phyloP scores from a whole-genome alignment of 2,329 filamentous ascomycete species.

The Septoria linicola region DNA sequence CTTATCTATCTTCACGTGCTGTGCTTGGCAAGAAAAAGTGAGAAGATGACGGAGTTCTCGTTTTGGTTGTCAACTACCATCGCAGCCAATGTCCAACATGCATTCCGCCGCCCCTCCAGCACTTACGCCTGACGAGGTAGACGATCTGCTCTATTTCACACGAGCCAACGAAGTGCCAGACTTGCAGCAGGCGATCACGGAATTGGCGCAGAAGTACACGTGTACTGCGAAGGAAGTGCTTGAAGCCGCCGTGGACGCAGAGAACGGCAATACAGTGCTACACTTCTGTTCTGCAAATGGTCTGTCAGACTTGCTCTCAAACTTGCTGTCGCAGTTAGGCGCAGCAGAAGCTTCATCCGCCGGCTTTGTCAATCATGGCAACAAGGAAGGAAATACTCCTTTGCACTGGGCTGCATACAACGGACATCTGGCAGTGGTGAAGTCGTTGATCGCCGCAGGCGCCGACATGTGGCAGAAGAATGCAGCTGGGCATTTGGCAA shows the following conservation, averaged over 20 bases:
- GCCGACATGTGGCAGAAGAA: conserved; percentile 79
- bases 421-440: conserved; percentile 77
- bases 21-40: conserved; percentile 6
- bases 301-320: conserved; percentile 50
- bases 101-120: conserved; percentile 13
- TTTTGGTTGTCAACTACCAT: background rate
- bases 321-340: conserved; percentile 24
- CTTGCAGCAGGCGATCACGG: conserved; percentile 59
- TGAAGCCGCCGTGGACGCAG: conserved; percentile 67
- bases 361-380: conserved; percentile 65
- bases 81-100: conserved; percentile 4
- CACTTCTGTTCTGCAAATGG: conserved; percentile 95
- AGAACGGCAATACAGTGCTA: conserved; percentile 73
- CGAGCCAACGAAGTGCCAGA: conserved; percentile 74
- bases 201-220: conserved; percentile 62
- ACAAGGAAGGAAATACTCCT: conserved; percentile 82
- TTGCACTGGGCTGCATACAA: conserved; percentile 93
- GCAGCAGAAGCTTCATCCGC: background rate
- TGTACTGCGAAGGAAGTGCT: conserved; percentile 64
- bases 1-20: conserved; percentile 1
- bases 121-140: conserved; percentile 75
- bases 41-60: background rate
- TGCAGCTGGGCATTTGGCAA: conserved; percentile 70
- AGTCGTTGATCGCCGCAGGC: conserved; percentile 71
- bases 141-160: conserved; percentile 86